Conservation (phyloP, 169 alveolate species). For the Plasmodium reichenowi region DNA sequence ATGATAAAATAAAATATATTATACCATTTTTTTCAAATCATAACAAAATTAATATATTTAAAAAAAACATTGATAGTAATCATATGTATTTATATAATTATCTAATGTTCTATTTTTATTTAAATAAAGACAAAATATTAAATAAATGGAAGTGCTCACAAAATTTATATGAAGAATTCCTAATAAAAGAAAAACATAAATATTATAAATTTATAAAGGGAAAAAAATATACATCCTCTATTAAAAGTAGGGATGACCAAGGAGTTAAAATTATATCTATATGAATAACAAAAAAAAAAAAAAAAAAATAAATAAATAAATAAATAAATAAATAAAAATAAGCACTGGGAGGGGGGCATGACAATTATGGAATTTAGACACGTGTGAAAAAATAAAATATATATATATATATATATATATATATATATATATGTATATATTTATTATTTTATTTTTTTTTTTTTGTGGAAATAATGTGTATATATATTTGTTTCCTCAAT, state of each 20-base stretch:
- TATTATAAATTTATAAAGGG: slow-evolving; percentile 24
- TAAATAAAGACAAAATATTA: slow-evolving; percentile 15
- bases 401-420: no score
- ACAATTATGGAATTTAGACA: no score
- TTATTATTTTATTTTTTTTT: no score
- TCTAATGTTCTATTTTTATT: slow-evolving; percentile 29
- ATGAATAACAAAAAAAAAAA: neutral
- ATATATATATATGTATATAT: no score
- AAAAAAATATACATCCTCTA: neutral
- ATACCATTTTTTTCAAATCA: slow-evolving; percentile 13
- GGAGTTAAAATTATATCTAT: slow-evolving; percentile 30
- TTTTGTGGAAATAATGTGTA: no score
- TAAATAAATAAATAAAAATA: no score
- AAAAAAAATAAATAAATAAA: no score
- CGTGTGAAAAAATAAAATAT: no score
- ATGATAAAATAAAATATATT: slow-evolving; percentile 37
- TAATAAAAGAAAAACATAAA: slow-evolving; percentile 54
- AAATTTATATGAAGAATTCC: slow-evolving; percentile 36
- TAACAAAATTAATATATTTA: slow-evolving; percentile 35
- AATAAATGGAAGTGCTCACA: slow-evolving; percentile 34
- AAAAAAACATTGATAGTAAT: slow-evolving; percentile 20
- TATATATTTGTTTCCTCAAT: no score
- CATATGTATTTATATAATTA: slow-evolving; percentile 28
- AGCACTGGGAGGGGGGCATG: no score
- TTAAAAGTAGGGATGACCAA: neutral